Evolutionary conservation across 768 basidiomycete genomes (phyloP), one percentile per base, ranked within the genome.

Genomic region (Russula emetica): DNA sequence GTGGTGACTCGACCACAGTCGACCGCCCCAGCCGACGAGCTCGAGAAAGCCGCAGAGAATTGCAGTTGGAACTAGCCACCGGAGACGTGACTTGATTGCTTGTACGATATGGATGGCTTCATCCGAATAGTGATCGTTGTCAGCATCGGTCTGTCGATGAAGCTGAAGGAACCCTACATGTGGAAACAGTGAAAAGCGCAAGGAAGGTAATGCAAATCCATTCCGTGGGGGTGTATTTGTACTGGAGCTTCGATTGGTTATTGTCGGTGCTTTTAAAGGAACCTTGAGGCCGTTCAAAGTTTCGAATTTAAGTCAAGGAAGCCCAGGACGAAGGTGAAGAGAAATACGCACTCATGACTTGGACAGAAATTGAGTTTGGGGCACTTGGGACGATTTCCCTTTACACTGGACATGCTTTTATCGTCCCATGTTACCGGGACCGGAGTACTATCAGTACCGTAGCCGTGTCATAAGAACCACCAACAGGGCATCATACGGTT

Each of bases 181-280:
- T 72, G 5, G 73, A 64, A 14, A 76, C 1, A n/a, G 66, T 57
- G 55, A 74, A 78, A 14, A 78, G 71, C 8, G 70, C 71, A 50
- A 80, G 56, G 69, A 76, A 79, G 36, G 75, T 59, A 42, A 74
- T 71, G 63, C 71, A 72, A 26, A 78, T 67, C 72, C 75, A 76
- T 55, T 74, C 69, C 0, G 76, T 78, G 2, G 76, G 76, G 2
- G 73, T 61, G 63, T 78, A 79, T 24, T 73, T 71, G 62, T 76
- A 78, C 28, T 34, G 24, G 16, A 51, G 54, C 11, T 55, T 16
- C 18, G 16, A 16, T 8, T 53, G 40, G 20, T 10, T 34, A 3
- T 18, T 13, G 10, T 36, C 5, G 67, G 72, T 56, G 14, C 20
- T 36, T 30, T 64, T 50, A 3, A 40, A 50, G 47, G 58, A 55